phyloP scores from a whole-genome alignment of 768 basidiomycete genomes.

The Podaxis sp. region DNA sequence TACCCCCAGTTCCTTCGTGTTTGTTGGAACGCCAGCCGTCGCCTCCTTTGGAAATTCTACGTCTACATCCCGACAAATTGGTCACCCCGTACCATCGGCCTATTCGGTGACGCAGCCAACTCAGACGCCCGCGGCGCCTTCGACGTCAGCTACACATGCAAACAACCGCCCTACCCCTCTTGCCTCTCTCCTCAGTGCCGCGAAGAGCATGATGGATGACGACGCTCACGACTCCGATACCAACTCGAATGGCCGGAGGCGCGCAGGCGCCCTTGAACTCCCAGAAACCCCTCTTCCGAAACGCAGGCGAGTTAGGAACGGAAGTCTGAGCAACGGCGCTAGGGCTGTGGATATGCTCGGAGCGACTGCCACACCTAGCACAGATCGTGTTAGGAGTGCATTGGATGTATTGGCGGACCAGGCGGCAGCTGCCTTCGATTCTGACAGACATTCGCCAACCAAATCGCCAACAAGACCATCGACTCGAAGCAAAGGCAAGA shows the following conservation, averaged over 20 bases:
- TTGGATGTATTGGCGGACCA: constrained; percentile 77
- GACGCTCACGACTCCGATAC: constrained; percentile 28
- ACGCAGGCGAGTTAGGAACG: constrained; percentile 28
- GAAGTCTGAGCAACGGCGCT: constrained; percentile 10
- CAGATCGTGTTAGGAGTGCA: constrained; percentile 46
- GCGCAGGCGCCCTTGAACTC: constrained; percentile 25
- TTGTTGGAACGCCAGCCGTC: constrained; percentile 24
- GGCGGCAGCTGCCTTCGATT: constrained; percentile 53
- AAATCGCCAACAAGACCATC: constrained; percentile 4
- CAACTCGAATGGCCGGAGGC: constrained; percentile 18
- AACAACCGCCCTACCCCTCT: constrained; percentile 39
- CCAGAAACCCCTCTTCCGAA: constrained; percentile 36
- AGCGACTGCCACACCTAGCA: neutral
- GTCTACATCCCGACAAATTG: constrained; percentile 11
- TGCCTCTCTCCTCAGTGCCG: constrained; percentile 61
- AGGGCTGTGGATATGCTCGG: constrained; percentile 10
- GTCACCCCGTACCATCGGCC: constrained; percentile 2
- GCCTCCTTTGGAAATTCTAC: constrained; percentile 18
- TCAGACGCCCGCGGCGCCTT: constrained; percentile 13
- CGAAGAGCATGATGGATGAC: constrained; percentile 51
- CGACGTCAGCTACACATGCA: constrained; percentile 11
- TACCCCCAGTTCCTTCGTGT: constrained; percentile 26
- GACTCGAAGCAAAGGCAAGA: constrained; percentile 8
- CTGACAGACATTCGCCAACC: constrained; percentile 25
- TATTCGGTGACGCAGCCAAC: neutral